A percentile compares a stretch with the other conserved stretches of the same genome.
phyloP scores from a whole-genome alignment of 2,329 filamentous ascomycete genomes.

The Teratosphaeriaceae sp. region DNA sequence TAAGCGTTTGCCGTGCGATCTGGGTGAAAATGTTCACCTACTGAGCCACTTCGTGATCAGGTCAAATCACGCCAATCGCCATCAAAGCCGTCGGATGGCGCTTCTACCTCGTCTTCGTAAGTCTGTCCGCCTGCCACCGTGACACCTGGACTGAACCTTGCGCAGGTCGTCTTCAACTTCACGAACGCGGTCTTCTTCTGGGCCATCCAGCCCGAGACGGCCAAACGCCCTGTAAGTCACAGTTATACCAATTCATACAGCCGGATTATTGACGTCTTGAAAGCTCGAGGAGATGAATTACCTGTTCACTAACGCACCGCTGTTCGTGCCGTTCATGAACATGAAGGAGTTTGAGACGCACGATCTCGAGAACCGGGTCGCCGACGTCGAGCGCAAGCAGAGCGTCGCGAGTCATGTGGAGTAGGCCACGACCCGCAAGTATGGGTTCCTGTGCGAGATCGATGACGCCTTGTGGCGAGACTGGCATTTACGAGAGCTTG shows the following conservation, averaged over 20 bases:
- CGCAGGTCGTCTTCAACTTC: slow-evolving; percentile 64
- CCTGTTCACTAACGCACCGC: slow-evolving; percentile 57
- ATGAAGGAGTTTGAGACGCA: slow-evolving; percentile 46
- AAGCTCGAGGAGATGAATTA: slow-evolving; percentile 23
- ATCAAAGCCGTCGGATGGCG: slow-evolving; percentile 49
- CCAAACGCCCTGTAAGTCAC: slow-evolving; percentile 54
- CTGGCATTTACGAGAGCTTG: too few species aligned
- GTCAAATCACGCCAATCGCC: slow-evolving; percentile 58
- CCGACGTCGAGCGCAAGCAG: slow-evolving; percentile 51
- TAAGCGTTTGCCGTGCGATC: too few species aligned
- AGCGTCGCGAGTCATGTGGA: slow-evolving; percentile 12
- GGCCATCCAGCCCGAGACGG: slow-evolving; percentile 60
- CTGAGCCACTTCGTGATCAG: too few species aligned
- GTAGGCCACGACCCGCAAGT: too few species aligned
- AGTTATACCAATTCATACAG: too few species aligned
- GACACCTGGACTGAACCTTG: slow-evolving; percentile 15
- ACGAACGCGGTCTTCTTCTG: slow-evolving; percentile 64
- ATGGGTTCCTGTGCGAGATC: too few species aligned
- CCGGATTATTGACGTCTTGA: too few species aligned
- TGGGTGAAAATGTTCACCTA: too few species aligned
- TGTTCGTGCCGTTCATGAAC: slow-evolving; percentile 54
- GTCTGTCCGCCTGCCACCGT: slow-evolving; percentile 14
- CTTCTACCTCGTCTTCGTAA: slow-evolving; percentile 55
- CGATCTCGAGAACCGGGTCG: slow-evolving; percentile 54
- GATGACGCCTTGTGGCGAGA: too few species aligned